phyloP scores from a whole-genome alignment of 1,284 basidiomycete genomes.

The Cutaneotrichosporon sp. region DNA sequence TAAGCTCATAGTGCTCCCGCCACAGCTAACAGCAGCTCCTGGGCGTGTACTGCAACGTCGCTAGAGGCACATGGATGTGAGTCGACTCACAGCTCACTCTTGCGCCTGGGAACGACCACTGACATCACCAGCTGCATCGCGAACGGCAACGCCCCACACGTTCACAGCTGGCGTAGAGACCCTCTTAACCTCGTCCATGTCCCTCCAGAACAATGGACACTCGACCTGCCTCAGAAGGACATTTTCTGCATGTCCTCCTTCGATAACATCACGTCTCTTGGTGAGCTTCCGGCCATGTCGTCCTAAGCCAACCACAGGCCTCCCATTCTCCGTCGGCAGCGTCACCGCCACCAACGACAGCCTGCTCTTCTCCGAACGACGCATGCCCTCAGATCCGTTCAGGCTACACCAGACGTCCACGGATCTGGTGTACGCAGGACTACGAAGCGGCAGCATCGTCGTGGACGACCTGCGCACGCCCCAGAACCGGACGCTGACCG shows the following conservation, averaged over 20 bases:
- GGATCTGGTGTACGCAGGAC: slow-evolving; percentile 38
- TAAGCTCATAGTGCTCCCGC: slow-evolving; percentile 18
- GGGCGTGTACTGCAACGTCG: slow-evolving; percentile 37
- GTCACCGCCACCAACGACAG: slow-evolving; percentile 22
- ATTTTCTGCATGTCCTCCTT: slow-evolving; percentile 36
- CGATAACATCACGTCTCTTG: slow-evolving; percentile 38
- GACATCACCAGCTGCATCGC: slow-evolving; percentile 16
- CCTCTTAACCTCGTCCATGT: slow-evolving; percentile 11
- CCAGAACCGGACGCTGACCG: slow-evolving; percentile 12
- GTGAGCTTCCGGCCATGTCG: slow-evolving; percentile 10
- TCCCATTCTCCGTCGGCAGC: slow-evolving; percentile 22
- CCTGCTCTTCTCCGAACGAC: slow-evolving; percentile 21
- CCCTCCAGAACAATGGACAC: slow-evolving; percentile 25
- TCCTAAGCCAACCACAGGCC: slow-evolving; percentile 19
- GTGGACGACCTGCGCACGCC: slow-evolving; percentile 36
- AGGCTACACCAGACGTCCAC: slow-evolving; percentile 33
- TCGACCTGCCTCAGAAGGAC: slow-evolving; percentile 35
- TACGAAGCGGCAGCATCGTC: slow-evolving; percentile 27
- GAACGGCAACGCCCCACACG: slow-evolving; percentile 39
- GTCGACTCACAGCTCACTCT: too few relatives aligned
- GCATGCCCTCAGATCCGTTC: slow-evolving; percentile 35
- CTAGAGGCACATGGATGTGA: slow-evolving; percentile 38
- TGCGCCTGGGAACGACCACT: too few relatives aligned
- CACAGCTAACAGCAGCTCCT: slow-evolving; percentile 31
- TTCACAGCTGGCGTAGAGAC: slow-evolving; percentile 37